A percentile compares a stretch with the other conserved stretches of the same genome.
Conservation (phyloP, 495 filamentous ascomycete genomes). For the Chaetomidium leptoderma region DNA sequence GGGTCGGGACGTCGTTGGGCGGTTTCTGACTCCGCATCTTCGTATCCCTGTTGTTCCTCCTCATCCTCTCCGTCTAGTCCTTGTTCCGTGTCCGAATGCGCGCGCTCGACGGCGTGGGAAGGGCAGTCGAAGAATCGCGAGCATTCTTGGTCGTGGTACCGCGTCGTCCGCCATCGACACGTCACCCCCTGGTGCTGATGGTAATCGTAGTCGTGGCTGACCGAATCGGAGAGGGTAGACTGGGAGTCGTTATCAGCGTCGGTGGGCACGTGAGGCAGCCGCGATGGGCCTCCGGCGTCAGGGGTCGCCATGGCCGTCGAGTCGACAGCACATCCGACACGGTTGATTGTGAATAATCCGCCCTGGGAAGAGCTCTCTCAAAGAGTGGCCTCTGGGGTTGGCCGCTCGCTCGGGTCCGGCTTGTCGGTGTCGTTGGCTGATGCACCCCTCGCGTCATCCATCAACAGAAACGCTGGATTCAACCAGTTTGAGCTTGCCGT, state of each 20-base stretch:
- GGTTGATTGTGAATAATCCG: neutral
- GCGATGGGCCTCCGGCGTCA: constrained; percentile 14
- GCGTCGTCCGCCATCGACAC: constrained; percentile 34
- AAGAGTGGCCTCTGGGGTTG: neutral
- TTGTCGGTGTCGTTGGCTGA: too few species aligned
- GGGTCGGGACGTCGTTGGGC: neutral
- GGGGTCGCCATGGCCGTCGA: constrained; percentile 21
- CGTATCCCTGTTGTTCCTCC: constrained; percentile 1
- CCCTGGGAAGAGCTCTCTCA: neutral
- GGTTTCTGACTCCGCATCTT: constrained; percentile 5
- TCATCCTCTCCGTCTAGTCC: constrained; percentile 1
- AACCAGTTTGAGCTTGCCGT: too few species aligned
- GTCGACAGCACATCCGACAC: neutral
- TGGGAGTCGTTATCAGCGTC: neutral
- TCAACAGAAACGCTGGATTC: too few species aligned
- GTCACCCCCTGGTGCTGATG: neutral
- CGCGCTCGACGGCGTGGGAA: constrained; percentile 34
- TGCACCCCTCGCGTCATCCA: too few species aligned
- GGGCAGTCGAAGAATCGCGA: constrained; percentile 44
- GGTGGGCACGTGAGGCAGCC: constrained; percentile 12
- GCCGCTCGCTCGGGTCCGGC: neutral
- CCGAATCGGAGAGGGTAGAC: constrained; percentile 16
- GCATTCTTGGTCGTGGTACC: constrained; percentile 40
- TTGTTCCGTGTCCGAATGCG: constrained; percentile 20
- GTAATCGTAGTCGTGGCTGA: neutral